Evolutionary conservation across 805 yeast genomes (phyloP), one percentile per base, ranked within the genome.

Genomic region (Clavispora santaluciae): DNA sequence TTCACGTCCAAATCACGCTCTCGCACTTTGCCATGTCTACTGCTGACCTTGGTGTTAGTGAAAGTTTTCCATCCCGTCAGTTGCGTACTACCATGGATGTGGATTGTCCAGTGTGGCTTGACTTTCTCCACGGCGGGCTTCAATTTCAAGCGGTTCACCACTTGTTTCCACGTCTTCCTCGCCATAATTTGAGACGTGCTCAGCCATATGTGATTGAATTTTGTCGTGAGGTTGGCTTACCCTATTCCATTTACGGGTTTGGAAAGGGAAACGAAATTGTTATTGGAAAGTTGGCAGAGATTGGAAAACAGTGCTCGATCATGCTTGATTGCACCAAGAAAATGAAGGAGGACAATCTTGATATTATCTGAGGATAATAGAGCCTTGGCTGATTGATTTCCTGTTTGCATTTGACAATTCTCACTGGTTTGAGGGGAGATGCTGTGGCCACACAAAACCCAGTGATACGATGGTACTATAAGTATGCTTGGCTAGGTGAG

Each of bases 1-100:
- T 88, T n/a, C 96, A 88, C 60, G 95, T 88, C 23, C 96, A 89
- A 59, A 88, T 88, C 62, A 86, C 95, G 0, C 70, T 88, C 33
- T 81, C 90, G 11, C 96, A 88, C 60, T 88, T 88, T 67, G 95
- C 95, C 26, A 89, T 88, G 95, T 85, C 95, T 1, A 89, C 96
- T 0, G 74, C 93, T 5, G 95, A 88, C 55, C 65, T 88, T 13
- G 96, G 96, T 1, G 75, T 78, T 7, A 74, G 82, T 33, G 96
- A 88, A 59, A 73, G 88, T 6, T 88, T 88, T 55, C 77, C 82
- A 0, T 81, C 84, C 45, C 74, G 93, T 48, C 96, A 88, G 63
- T 57, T 88, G 3, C 73, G 96, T 52, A 89, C 96, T 1, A 88
- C 96, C 3, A 89, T 88, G 96, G 96, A 88, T 58, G 95, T 88